Conservation (phyloP, 345 rosid species). For the Nephelium lappaceum region DNA sequence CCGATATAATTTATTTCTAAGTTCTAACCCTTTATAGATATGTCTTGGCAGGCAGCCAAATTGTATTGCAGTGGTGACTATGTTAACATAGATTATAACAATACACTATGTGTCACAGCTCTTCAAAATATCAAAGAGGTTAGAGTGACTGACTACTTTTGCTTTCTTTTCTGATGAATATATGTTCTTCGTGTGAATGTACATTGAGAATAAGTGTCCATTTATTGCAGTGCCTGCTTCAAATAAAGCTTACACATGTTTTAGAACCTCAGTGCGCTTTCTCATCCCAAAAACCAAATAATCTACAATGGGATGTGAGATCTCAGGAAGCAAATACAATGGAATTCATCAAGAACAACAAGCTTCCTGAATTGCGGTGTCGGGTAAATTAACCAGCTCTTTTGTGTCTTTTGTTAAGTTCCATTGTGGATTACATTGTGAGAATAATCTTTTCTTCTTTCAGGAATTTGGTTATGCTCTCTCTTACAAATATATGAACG, state of each 20-base stretch:
- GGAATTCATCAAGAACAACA: conserved; percentile 16
- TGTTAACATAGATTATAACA: conserved; percentile 26
- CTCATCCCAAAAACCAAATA: conserved; percentile 25
- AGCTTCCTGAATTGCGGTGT: conserved; percentile 39
- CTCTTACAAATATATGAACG: conserved; percentile 40
- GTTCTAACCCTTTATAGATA: too few species aligned
- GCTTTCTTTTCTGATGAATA: not conserved
- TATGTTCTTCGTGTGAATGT: not conserved
- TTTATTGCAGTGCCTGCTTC: conserved; percentile 35
- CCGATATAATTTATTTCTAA: too few species aligned
- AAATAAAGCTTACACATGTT: conserved; percentile 41
- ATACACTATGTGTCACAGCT: conserved; percentile 30
- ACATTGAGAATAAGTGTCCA: not conserved
- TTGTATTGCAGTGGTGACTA: conserved; percentile 31
- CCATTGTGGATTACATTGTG: too few species aligned
- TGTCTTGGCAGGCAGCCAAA: conserved; percentile 29
- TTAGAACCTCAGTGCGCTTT: conserved; percentile 47
- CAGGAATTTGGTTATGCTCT: conserved; percentile 39
- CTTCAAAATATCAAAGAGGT: conserved; percentile 35
- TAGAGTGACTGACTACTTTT: not conserved
- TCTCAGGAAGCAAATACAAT: conserved; percentile 30
- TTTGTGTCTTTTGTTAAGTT: not conserved
- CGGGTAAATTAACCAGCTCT: conserved; percentile 8
- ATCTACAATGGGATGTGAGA: conserved; percentile 31
- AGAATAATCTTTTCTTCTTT: not conserved